A percentile compares a stretch with the other conserved stretches of the same genome.
Evolutionary conservation across 805 yeast species (phyloP).

Genomic region (Maudiozyma barnettii): DNA sequence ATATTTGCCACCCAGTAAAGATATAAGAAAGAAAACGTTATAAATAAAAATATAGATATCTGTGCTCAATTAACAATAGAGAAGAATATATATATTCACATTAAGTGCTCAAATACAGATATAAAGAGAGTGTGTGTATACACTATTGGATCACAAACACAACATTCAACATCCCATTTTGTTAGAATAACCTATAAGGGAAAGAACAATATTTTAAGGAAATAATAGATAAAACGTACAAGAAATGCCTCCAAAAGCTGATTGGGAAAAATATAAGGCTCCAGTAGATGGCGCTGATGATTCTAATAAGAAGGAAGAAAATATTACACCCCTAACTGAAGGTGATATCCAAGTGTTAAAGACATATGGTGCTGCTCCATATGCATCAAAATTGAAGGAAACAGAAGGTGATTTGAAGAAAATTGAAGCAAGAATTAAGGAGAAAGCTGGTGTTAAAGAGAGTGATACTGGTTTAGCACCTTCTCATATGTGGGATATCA

Average conservation of each 20-base stretch:
- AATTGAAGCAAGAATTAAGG: constrained; percentile 81
- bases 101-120: too few relatives aligned
- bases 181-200: too few relatives aligned
- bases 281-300: constrained; percentile 66
- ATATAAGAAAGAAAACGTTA: too few relatives aligned
- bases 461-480: constrained; percentile 97
- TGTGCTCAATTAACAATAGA: too few relatives aligned
- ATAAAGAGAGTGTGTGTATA: too few relatives aligned
- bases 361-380: constrained; percentile 97
- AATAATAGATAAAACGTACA: not conserved
- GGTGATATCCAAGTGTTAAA: constrained; percentile 96
- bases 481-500: constrained; percentile 94
- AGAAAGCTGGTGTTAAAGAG: constrained; percentile 88
- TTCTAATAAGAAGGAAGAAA: constrained; percentile 50
- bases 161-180: too few relatives aligned
- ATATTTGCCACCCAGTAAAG: too few relatives aligned
- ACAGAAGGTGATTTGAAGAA: constrained; percentile 81
- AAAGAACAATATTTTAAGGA: too few relatives aligned
- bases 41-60: too few relatives aligned
- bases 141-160: too few relatives aligned
- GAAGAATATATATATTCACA: too few relatives aligned
- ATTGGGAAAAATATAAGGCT: constrained; percentile 95
- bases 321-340: constrained; percentile 80
- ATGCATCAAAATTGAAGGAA: constrained; percentile 67
- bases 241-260: constrained; percentile 89